Evolutionary conservation across 345 rosid genomes (phyloP), one percentile per base, ranked within the genome.

Genomic region (Boechera stricta): DNA sequence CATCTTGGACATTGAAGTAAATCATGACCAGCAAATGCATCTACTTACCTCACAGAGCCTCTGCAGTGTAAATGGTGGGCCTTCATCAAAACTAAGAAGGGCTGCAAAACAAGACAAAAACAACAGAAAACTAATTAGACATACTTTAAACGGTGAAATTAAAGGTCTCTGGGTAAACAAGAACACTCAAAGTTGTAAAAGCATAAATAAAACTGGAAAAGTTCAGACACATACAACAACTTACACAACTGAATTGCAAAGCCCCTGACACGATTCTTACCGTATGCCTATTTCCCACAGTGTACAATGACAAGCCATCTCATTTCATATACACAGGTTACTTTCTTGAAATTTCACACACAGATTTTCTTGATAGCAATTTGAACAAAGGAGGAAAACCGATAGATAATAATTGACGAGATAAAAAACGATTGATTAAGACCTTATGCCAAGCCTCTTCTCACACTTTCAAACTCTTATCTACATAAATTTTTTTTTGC

Each of bases 31-130:
- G 41, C 5, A 70, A 66, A 45, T 13, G 13, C 16, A 62, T 77
- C 39, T 21, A 78, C 79, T 77, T 67, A 92, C 98, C 96, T 94
- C 98, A 42, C 98, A 92, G 31, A 94, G 86, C 81, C 98, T 92
- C 77, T 94, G 98, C 72, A 94, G 82, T 36, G 98, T 94, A 85
- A 94, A 94, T 48, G 98, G 98, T 52, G 98, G 98, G 56, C 98
- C 98, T 74, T 89, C 96, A 18, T 77, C 83, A 56, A 90, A 94
- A 77, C 83, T 82, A 66, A 77, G 82, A 82, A 94, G 91, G 69
- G 85, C 98, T 92, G 88, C 57, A 72, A 64, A 79, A 56, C 45
- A 77, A 36, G 67, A 52, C 63, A 75, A 64, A 10, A 28, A 52
- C 53, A 28, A 59, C 57, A 67, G 4, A 51, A 39, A 70, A 65